Evolutionary conservation across 495 filamentous ascomycete species (phyloP).

Genomic region (Podospora conica): DNA sequence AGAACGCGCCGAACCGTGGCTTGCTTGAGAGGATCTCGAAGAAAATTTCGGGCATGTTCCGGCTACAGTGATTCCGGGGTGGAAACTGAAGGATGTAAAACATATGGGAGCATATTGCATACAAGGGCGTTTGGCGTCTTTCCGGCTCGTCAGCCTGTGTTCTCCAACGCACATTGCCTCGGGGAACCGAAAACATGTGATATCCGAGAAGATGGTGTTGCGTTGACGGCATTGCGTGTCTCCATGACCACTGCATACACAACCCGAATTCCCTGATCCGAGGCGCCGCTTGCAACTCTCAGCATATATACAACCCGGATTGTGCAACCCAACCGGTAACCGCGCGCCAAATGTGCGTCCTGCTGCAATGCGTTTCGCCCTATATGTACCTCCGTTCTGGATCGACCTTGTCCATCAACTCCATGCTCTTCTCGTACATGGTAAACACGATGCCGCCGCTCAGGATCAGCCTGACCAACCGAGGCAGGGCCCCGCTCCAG

Average conservation of each 20-base stretch:
- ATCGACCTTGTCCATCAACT: slow-evolving; percentile 72
- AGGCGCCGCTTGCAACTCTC: neutral
- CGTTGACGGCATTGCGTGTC: neutral
- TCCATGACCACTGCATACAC: neutral
- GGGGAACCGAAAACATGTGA: neutral
- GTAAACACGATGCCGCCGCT: slow-evolving; percentile 98
- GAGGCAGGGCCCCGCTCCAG: slow-evolving; percentile 87
- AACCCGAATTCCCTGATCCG: neutral
- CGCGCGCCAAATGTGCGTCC: slow-evolving; percentile 1
- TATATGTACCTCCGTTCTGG: slow-evolving; percentile 81
- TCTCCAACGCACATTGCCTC: no score
- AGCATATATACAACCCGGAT: neutral
- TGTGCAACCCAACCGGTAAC: neutral
- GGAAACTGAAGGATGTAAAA: slow-evolving; percentile 10
- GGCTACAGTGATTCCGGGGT: slow-evolving; percentile 35
- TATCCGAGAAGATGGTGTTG: neutral
- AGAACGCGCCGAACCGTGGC: slow-evolving; percentile 60
- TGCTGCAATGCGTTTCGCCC: neutral
- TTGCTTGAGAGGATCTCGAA: slow-evolving; percentile 51
- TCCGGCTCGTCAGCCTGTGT: no score
- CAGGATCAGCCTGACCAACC: slow-evolving; percentile 74
- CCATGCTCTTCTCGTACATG: slow-evolving; percentile 99
- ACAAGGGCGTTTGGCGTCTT: slow-evolving; percentile 15
- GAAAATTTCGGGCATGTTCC: slow-evolving; percentile 57
- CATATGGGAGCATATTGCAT: slow-evolving; percentile 12